A percentile compares a stretch with the other conserved stretches of the same genome.
These are phyloP conservation scores for Eudorina sp. DNA, from an alignment of 139 green algal genomes.

Conservation along the genomic window DNA sequence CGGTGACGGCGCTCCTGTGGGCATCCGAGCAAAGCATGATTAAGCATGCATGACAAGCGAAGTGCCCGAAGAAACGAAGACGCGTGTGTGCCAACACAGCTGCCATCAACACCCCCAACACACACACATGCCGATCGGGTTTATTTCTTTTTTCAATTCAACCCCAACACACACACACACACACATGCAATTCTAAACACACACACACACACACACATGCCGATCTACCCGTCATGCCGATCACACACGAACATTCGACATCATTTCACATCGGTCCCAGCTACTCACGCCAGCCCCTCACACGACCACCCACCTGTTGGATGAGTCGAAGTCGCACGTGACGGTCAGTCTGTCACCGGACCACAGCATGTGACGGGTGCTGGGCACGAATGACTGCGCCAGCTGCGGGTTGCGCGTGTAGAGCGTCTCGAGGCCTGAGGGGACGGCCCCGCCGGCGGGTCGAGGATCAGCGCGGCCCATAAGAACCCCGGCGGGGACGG, in stretches of 20 bases:
- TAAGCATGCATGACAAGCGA: too few relatives aligned
- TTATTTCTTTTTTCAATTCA: too few relatives aligned
- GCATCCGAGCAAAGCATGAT: too few relatives aligned
- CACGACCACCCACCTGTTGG: neutral
- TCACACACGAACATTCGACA: neutral
- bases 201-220: neutral
- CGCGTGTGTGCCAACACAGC: too few relatives aligned
- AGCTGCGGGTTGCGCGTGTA: slow-evolving; percentile 57
- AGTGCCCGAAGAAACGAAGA: too few relatives aligned
- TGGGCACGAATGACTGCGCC: slow-evolving; percentile 83
- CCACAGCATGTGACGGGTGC: slow-evolving; percentile 56
- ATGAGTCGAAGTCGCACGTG: slow-evolving; percentile 88
- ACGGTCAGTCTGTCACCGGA: slow-evolving; percentile 67
- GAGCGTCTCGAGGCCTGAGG: slow-evolving; percentile 50
- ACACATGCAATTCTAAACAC: neutral
- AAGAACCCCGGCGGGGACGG: too few relatives aligned
- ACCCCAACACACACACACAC: neutral
- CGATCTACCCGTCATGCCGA: too few relatives aligned
- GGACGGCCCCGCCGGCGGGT: too few relatives aligned
- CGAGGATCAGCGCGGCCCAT: too few relatives aligned
- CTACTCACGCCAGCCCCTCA: neutral
- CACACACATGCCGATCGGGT: too few relatives aligned
- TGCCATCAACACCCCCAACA: too few relatives aligned
- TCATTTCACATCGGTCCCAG: neutral
- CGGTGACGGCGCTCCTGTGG: neutral